Evolutionary conservation across 306 rosid species (phyloP).

Genomic region (Corylus heterophylla): DNA sequence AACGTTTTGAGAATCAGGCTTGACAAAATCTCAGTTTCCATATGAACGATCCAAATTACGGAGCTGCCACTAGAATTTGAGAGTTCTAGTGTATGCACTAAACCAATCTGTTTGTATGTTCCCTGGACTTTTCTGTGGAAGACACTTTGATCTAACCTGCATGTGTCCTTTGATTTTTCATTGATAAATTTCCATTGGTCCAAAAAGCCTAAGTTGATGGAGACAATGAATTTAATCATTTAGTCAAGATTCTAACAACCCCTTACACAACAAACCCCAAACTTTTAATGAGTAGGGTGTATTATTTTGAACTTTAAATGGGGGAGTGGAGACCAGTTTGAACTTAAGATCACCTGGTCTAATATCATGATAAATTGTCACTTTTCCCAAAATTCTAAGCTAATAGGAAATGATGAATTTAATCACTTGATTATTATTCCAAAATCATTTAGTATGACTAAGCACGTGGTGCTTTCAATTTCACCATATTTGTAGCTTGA

Average conservation of each 20-base stretch:
- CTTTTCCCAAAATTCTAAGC: neutral
- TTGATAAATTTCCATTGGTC: neutral
- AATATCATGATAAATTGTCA: conserved; percentile 1
- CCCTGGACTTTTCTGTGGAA: neutral
- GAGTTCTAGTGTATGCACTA: conserved; percentile 2
- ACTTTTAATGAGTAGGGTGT: neutral
- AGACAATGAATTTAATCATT: neutral
- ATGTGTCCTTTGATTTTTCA: neutral
- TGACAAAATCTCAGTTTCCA: neutral
- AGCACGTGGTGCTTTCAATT: conserved; percentile 6
- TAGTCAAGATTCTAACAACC: neutral
- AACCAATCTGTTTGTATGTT: neutral
- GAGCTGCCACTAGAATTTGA: conserved; percentile 11
- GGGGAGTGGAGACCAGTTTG: neutral
- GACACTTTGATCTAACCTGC: neutral
- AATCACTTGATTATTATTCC: neutral
- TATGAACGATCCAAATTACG: neutral
- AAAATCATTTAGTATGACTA: neutral
- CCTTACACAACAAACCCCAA: neutral
- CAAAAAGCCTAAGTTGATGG: neutral
- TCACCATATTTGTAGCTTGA: neutral
- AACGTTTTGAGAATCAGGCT: no score
- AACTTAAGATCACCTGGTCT: neutral
- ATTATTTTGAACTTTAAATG: neutral
- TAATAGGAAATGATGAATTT: neutral